Conservation (phyloP, 176 grass and related monocot genomes). For the Zizania latifolia region DNA sequence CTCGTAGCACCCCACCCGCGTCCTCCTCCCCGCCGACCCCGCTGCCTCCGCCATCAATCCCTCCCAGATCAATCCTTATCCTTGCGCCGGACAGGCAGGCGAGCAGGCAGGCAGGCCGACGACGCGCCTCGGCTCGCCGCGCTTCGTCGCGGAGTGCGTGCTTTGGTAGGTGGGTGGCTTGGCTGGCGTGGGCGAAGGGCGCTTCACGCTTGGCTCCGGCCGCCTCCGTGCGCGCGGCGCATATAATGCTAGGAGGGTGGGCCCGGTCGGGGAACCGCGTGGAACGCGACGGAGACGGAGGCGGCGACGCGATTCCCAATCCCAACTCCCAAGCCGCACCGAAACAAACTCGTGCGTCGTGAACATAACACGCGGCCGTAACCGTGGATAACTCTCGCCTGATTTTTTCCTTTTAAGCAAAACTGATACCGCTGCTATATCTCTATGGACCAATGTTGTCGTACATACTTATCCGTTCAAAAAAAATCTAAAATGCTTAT, state of each 20-base stretch:
- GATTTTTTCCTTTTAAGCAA: no score
- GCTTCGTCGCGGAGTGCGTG: neutral
- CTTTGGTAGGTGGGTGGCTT: neutral
- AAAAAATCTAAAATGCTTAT: no score
- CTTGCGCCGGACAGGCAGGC: neutral
- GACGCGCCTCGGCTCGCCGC: neutral
- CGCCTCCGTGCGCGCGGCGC: neutral
- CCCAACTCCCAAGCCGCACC: no score
- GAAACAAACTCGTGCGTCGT: no score
- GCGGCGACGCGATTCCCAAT: no score
- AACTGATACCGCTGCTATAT: no score
- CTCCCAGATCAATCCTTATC: neutral
- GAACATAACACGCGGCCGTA: no score
- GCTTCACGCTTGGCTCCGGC: neutral
- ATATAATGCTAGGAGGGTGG: neutral
- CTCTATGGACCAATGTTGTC: no score
- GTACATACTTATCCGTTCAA: no score
- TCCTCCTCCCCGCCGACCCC: conserved; percentile 35
- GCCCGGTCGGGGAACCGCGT: conserved; percentile 6
- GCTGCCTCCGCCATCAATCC: conserved; percentile 11
- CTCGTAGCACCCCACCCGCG: conserved; percentile 73
- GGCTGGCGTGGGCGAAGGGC: neutral
- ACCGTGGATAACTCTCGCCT: no score
- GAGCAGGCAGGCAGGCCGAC: neutral
- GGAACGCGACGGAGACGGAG: conserved; percentile 14